Conservation (phyloP, 164 flowering plant genomes). For the Stephania japonica region DNA sequence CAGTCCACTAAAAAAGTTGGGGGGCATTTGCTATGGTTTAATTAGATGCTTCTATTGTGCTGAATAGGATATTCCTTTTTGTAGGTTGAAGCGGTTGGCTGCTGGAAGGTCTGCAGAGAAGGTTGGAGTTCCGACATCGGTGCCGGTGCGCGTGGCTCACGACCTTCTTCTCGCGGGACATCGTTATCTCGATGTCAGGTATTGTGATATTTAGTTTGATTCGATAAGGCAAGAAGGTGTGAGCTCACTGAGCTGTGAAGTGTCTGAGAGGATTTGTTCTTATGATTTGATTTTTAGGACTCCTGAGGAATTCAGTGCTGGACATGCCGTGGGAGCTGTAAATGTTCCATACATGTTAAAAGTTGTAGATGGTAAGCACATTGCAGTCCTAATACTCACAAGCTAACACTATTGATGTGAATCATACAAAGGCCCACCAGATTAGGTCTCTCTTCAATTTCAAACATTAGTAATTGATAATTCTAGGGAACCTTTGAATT, state of each 20-base stretch:
- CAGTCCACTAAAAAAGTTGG: no score
- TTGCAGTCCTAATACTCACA: no score
- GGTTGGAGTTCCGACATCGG: slow-evolving; percentile 54
- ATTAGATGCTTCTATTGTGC: not conserved
- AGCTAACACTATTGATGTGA: no score
- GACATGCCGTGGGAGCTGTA: slow-evolving; percentile 72
- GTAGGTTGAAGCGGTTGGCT: slow-evolving; percentile 22
- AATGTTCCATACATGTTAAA: slow-evolving; percentile 80
- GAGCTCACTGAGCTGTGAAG: no score
- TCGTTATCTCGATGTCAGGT: slow-evolving; percentile 84
- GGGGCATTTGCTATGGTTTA: not conserved
- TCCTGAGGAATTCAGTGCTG: slow-evolving; percentile 69
- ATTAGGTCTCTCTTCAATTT: no score
- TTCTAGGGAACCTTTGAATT: no score
- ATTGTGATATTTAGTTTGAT: not conserved
- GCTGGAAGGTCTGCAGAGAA: slow-evolving; percentile 32
- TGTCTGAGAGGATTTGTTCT: not conserved
- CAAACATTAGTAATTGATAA: no score
- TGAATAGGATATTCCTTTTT: not conserved
- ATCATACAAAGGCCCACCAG: no score
- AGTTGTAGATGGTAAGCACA: slow-evolving; percentile 49
- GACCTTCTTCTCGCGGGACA: slow-evolving; percentile 92
- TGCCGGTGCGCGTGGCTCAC: slow-evolving; percentile 81
- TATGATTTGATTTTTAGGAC: slow-evolving; percentile 40
- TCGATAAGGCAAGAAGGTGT: not conserved